Evolutionary conservation across 345 rosid species (phyloP), one percentile per base, ranked within the genome.

Genomic region (Nephelium lappaceum): DNA sequence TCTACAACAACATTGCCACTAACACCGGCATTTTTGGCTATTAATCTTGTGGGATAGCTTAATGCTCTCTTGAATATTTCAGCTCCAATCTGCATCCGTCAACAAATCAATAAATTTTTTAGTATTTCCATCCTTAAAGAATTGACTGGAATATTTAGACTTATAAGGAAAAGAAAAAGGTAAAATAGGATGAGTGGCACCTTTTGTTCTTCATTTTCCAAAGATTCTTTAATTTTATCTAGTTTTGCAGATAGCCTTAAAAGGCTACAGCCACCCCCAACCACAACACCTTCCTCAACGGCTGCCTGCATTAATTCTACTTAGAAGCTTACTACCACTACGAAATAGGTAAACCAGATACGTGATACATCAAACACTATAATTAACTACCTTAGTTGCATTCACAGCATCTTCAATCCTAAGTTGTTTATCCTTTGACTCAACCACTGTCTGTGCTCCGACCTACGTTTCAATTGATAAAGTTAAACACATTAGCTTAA

Each of bases 251-350:
- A 88, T 67, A 95, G 89, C 69, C 98, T 88, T 81, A 95, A 80
- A 79, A 95, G 93, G 77, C 91, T 79, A 73, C 98, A 95, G 64
- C 98, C 98, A 73, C 98, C 98, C 63, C 98, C 98, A 64, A 92
- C 94, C 67, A 95, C 95, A 53, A 95, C 85, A 57, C 98, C 98
- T 92, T 95, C 97, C 87, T 95, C 99, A 51, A 92, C 90, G 57
- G 98, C 97, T 64, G 98, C 92, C 99, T 95, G 86, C 80, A 80
- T 71, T 79, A 71, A 67, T 41, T 70, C 51, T 72, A 75, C 70
- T 79, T 60, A 85, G 60, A 74, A 68, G 57, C 74, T 61, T 76
- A 70, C 60, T 60, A 70, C 63, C 38, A 9, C 36, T 51, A 2
- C 36, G n/a, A 49, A 38, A 21, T 61, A 36, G n/a, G n/a, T n/a